phyloP scores from a whole-genome alignment of 208 protist genomes.

The Trypanosoma scelopori region DNA sequence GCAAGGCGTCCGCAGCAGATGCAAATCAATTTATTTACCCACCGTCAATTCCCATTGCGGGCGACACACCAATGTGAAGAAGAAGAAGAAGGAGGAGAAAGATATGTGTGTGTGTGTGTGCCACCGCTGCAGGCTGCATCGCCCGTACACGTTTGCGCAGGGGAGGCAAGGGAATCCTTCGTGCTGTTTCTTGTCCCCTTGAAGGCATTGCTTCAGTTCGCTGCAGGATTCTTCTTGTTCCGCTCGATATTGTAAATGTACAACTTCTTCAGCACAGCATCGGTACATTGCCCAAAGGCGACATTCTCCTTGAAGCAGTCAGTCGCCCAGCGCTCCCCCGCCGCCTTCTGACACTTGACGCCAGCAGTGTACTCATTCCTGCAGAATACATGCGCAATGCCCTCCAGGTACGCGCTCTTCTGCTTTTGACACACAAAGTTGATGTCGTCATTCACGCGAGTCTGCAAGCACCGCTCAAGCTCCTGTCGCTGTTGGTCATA shows the following conservation, averaged over 20 bases:
- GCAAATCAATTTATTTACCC: too few species aligned
- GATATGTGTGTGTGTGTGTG: too few species aligned
- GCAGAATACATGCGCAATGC: slow-evolving; percentile 75
- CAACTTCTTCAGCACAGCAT: slow-evolving; percentile 75
- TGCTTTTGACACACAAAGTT: slow-evolving; percentile 86
- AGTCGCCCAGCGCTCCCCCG: slow-evolving; percentile 72
- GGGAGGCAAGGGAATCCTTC: too few species aligned
- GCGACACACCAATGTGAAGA: too few species aligned
- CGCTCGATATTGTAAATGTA: slow-evolving; percentile 87
- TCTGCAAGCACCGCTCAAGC: slow-evolving; percentile 72
- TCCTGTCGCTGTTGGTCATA: slow-evolving; percentile 59
- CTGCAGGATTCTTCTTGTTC: slow-evolving; percentile 73
- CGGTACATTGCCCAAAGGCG: slow-evolving; percentile 81
- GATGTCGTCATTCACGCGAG: slow-evolving; percentile 83
- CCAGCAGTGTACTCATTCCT: slow-evolving; percentile 68
- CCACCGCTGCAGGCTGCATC: too few species aligned
- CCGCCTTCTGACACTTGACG: slow-evolving; percentile 70
- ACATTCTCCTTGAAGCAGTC: slow-evolving; percentile 87
- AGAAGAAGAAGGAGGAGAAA: too few species aligned
- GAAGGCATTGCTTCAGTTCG: slow-evolving; percentile 37
- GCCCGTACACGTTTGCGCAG: too few species aligned
- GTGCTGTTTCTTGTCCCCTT: too few species aligned
- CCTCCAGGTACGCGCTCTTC: slow-evolving; percentile 73
- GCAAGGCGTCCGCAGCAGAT: too few species aligned
- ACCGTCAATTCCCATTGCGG: too few species aligned